Percentiles rank a stretch among this genome's conserved stretches.
These are phyloP conservation scores for Colletotrichum brevisporum DNA, from an alignment of 2,329 filamentous ascomycete genomes.

Conservation along the genomic window DNA sequence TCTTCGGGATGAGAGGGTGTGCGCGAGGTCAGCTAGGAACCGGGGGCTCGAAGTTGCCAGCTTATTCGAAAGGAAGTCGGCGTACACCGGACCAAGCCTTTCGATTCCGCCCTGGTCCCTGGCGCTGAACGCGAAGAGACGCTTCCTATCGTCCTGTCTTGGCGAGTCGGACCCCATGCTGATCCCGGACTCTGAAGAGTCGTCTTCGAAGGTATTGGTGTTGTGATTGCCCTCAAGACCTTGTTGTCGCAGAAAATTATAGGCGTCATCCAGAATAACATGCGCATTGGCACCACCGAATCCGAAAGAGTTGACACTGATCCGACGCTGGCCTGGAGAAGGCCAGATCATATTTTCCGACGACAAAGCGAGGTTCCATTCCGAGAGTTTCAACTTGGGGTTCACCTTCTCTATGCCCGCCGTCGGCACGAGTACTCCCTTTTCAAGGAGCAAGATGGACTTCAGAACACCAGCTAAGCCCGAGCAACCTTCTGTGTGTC, in stretches of 20 bases:
- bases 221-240: slow-evolving; percentile 10
- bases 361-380: slow-evolving; percentile 49
- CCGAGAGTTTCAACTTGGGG: slow-evolving; percentile 52
- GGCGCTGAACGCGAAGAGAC: slow-evolving; percentile 18
- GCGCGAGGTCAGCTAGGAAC: background rate
- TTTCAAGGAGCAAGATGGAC: slow-evolving; percentile 55
- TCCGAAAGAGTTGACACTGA: slow-evolving; percentile 49
- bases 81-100: background rate
- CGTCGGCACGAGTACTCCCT: slow-evolving; percentile 62
- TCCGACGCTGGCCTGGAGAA: slow-evolving; percentile 58
- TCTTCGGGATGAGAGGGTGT: slow-evolving; percentile 6
- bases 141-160: slow-evolving; percentile 1
- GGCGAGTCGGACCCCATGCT: slow-evolving; percentile 16
- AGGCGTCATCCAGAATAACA: slow-evolving; percentile 48
- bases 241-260: slow-evolving; percentile 10
- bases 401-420: slow-evolving; percentile 64
- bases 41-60: background rate
- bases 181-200: slow-evolving; percentile 14
- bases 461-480: slow-evolving; percentile 61
- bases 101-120: slow-evolving; percentile 20
- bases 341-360: slow-evolving; percentile 42
- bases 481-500: slow-evolving; percentile 60
- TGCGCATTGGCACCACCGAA: slow-evolving; percentile 37
- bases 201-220: slow-evolving; percentile 6
- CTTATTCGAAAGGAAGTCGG: slow-evolving; percentile 5